These are phyloP conservation scores for Stygiomarasmius scandens DNA, from an alignment of 1,284 basidiomycete genomes.

Conservation along the genomic window DNA sequence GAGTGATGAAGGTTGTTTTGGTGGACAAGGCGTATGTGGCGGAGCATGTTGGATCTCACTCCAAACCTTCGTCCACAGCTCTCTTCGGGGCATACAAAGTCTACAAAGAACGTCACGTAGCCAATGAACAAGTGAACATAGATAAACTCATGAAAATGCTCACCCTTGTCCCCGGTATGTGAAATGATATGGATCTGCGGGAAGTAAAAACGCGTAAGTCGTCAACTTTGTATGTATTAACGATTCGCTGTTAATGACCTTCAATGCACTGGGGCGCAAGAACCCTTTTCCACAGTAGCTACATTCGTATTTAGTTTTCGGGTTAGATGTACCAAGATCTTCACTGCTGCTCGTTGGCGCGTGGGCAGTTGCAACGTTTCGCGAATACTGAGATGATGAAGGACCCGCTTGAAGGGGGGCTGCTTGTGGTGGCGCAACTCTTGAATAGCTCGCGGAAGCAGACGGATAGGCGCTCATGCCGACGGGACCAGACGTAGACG, in stretches of 20 bases:
- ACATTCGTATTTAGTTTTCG: constrained; percentile 21
- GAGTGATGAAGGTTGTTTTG: constrained; percentile 14
- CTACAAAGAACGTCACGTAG: neutral
- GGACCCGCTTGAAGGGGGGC: neutral
- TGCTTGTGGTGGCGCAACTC: neutral
- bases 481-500: neutral
- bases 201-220: no score
- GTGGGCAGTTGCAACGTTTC: neutral
- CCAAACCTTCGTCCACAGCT: constrained; percentile 21
- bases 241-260: constrained; percentile 8
- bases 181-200: constrained; percentile 23
- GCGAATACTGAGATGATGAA: neutral
- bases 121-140: neutral
- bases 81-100: constrained; percentile 24
- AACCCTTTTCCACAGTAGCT: constrained; percentile 24
- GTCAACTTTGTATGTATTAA: neutral
- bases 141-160: neutral
- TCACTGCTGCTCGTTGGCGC: neutral
- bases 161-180: constrained; percentile 23
- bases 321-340: neutral
- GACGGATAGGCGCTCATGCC: neutral
- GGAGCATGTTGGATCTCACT: constrained; percentile 10
- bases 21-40: constrained; percentile 20
- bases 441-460: neutral
- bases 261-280: constrained; percentile 22